These are phyloP conservation scores for Ophiorrhiza pumila DNA, from an alignment of 257 asterid species.

Conservation along the genomic window DNA sequence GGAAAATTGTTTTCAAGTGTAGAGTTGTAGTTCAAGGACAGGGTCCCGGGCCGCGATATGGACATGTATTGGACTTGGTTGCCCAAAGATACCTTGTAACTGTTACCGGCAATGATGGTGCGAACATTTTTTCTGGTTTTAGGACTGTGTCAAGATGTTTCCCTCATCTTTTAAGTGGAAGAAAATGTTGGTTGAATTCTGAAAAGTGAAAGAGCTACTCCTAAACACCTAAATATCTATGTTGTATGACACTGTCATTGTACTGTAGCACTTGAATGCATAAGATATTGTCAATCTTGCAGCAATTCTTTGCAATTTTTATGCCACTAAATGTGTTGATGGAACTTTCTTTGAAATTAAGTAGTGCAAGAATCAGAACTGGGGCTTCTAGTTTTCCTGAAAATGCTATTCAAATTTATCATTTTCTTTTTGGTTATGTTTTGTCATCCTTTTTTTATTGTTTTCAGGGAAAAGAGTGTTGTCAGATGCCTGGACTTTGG, in stretches of 20 bases:
- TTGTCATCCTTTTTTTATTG: slow-evolving; percentile 2
- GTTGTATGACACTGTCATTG: not conserved
- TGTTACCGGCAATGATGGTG: slow-evolving; percentile 96
- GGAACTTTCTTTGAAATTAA: not conserved
- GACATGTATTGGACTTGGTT: slow-evolving; percentile 99
- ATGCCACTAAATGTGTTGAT: not conserved
- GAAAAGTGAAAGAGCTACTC: not conserved
- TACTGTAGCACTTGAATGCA: no score
- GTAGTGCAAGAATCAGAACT: not conserved
- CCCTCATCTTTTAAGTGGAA: not conserved
- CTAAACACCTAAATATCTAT: not conserved
- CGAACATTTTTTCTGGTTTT: slow-evolving; percentile 17
- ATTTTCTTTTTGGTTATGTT: not conserved
- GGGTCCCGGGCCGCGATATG: slow-evolving; percentile 98
- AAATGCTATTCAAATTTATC: not conserved
- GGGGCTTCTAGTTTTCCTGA: no score
- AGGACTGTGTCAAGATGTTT: not conserved
- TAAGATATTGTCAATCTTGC: not conserved
- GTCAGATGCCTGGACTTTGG: slow-evolving; percentile 98
- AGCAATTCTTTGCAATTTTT: not conserved
- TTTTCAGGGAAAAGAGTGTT: slow-evolving; percentile 84
- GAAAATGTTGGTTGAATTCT: not conserved
- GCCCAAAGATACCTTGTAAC: slow-evolving; percentile 92
- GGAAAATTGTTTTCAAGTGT: slow-evolving; percentile 22
- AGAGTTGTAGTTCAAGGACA: slow-evolving; percentile 98